Percentiles rank a stretch among this genome's conserved stretches.
Conservation (phyloP, 495 filamentous ascomycete genomes). For the Durotheca rogersii region DNA sequence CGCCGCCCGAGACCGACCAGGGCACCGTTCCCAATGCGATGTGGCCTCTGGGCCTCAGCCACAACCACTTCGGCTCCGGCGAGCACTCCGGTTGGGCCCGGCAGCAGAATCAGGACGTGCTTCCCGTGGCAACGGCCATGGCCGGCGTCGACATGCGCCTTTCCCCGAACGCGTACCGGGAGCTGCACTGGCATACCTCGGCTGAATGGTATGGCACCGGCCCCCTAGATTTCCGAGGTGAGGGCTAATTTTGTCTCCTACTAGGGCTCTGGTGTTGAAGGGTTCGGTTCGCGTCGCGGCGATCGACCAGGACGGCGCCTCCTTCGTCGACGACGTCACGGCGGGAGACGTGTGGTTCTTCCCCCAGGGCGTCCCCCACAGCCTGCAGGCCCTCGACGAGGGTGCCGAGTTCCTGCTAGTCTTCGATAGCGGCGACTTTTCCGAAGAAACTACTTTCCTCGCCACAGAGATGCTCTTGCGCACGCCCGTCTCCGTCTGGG, state of each 20-base stretch:
- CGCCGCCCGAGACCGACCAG: conserved; percentile 65
- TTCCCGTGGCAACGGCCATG: conserved; percentile 66
- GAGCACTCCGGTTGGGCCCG: conserved; percentile 66
- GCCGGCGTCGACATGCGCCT: conserved; percentile 80
- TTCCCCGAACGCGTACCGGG: conserved; percentile 63
- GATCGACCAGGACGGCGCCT: conserved; percentile 62
- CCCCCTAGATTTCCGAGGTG: too few relatives aligned
- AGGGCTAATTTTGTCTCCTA: not conserved
- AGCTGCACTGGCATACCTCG: conserved; percentile 73
- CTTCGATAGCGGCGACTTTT: conserved; percentile 69
- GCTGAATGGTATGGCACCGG: conserved; percentile 62
- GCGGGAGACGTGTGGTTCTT: conserved; percentile 75
- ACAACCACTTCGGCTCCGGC: conserved; percentile 57
- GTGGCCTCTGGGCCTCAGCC: conserved; percentile 71
- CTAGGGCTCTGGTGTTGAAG: conserved; percentile 58
- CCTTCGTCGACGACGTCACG: conserved; percentile 64
- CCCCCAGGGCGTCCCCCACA: conserved; percentile 64
- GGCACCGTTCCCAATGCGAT: conserved; percentile 65
- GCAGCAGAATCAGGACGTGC: conserved; percentile 62
- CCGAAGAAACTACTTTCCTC: conserved; percentile 68
- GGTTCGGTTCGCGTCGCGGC: conserved; percentile 62
- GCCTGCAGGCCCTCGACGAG: conserved; percentile 63
- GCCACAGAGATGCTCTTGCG: conserved; percentile 63
- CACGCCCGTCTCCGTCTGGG: conserved; percentile 61
- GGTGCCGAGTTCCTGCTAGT: conserved; percentile 70